Evolutionary conservation across 306 rosid genomes (phyloP).

Genomic region (Castanea crenata): DNA sequence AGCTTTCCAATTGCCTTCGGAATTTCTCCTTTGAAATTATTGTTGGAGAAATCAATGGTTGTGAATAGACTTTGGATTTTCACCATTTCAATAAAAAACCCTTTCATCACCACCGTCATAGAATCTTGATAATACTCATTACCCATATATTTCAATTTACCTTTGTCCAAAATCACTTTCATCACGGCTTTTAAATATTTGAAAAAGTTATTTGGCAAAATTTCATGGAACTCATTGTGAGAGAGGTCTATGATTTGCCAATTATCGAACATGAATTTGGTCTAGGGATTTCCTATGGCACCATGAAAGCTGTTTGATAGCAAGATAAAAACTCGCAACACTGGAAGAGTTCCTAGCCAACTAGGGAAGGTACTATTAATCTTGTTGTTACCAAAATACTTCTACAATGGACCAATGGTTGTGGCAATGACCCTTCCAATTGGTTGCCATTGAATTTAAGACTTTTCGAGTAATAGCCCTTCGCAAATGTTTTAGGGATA

Average conservation of each 20-base stretch:
- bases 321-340: conserved; percentile 31
- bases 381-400: conserved; percentile 36
- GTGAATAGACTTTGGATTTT: too few species aligned
- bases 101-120: too few species aligned
- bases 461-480: not conserved
- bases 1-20: too few species aligned
- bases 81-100: too few species aligned
- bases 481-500: not conserved
- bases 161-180: too few species aligned
- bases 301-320: conserved; percentile 38
- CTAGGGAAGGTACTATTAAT: conserved; percentile 27
- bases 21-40: too few species aligned
- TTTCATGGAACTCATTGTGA: conserved; percentile 13
- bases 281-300: not conserved
- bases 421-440: conserved; percentile 33
- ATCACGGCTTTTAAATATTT: too few species aligned
- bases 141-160: too few species aligned
- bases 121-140: too few species aligned
- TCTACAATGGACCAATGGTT: conserved; percentile 13
- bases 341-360: conserved; percentile 28
- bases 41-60: too few species aligned
- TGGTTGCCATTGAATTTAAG: conserved; percentile 29
- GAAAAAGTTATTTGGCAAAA: too few species aligned
- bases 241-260: conserved; percentile 38
- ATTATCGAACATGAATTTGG: conserved; percentile 4